A percentile compares a stretch with the other conserved stretches of the same genome.
phyloP scores from a whole-genome alignment of 352 stramenopile genomes.

The Pelagophyceae sp. region DNA sequence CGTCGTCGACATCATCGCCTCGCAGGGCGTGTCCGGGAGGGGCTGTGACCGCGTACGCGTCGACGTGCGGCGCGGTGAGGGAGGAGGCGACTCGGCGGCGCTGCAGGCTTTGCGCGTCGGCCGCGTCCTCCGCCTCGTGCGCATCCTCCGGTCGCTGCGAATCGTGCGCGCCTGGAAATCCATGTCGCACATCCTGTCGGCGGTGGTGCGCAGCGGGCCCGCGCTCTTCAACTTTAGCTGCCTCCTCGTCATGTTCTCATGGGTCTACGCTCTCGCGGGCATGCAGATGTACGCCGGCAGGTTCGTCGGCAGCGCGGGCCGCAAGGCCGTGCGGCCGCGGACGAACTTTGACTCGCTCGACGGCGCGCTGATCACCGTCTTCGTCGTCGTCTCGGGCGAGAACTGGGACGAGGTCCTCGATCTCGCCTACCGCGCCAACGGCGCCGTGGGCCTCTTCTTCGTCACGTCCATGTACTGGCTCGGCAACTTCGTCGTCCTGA shows the following conservation, averaged over 20 bases:
- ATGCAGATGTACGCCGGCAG: conserved; percentile 40
- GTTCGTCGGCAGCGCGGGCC: conserved; percentile 28
- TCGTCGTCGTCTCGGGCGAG: conserved; percentile 77
- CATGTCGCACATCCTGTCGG: conserved; percentile 22
- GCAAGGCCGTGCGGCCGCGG: conserved; percentile 24
- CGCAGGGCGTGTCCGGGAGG: background rate
- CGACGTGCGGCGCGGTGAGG: too few relatives aligned
- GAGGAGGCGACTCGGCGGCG: conserved; percentile 9
- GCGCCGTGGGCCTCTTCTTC: conserved; percentile 58
- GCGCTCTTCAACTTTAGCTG: conserved; percentile 22
- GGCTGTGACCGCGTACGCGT: too few relatives aligned
- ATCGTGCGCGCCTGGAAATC: conserved; percentile 27
- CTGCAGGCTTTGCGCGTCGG: conserved; percentile 3
- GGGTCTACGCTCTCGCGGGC: conserved; percentile 37
- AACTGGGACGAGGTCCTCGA: conserved; percentile 81
- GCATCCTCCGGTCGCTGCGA: conserved; percentile 39
- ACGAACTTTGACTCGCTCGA: conserved; percentile 75
- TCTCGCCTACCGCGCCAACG: conserved; percentile 59
- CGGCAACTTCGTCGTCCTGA: conserved; percentile 81
- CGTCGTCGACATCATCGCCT: conserved; percentile 24
- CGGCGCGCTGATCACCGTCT: conserved; percentile 67
- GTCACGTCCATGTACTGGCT: conserved; percentile 64
- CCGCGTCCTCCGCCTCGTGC: conserved; percentile 32
- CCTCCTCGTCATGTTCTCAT: conserved; percentile 35
- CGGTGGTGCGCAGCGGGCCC: conserved; percentile 15